Evolutionary conservation across 2,329 filamentous ascomycete species (phyloP).

Genomic region (Fusarium albosuccineum): DNA sequence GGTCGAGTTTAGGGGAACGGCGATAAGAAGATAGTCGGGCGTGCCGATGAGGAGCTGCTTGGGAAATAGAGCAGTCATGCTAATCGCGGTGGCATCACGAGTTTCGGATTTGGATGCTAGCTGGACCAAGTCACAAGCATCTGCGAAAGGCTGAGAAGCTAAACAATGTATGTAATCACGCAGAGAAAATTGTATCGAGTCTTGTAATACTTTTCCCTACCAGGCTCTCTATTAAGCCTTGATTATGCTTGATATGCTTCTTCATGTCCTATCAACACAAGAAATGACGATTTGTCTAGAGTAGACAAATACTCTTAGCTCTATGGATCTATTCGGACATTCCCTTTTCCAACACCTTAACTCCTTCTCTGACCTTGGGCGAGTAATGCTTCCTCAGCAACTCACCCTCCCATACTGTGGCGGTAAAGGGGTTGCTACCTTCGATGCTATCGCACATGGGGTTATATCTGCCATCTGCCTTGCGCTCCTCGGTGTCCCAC

Average conservation of each 20-base stretch:
- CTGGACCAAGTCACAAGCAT: not conserved
- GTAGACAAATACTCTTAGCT: constrained; percentile 1
- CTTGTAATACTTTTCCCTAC: not conserved
- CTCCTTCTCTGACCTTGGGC: constrained; percentile 83
- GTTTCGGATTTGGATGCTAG: constrained; percentile 4
- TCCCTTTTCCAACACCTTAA: constrained; percentile 77
- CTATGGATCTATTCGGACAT: constrained; percentile 55
- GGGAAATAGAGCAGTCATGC: not conserved
- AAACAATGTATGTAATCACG: constrained; percentile 16
- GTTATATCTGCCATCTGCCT: constrained; percentile 90
- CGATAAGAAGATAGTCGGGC: not conserved
- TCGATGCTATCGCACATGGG: constrained; percentile 80
- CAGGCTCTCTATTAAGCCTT: not conserved
- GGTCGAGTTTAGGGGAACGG: not conserved
- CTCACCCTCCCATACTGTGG: constrained; percentile 95
- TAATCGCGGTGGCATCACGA: not conserved
- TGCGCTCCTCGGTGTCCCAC: constrained; percentile 95
- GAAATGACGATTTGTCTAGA: not conserved
- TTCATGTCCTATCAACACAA: not conserved
- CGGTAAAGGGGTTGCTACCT: constrained; percentile 89
- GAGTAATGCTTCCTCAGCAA: constrained; percentile 87
- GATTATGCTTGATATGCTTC: not conserved
- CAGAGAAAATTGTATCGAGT: constrained; percentile 1
- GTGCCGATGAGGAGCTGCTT: not conserved
- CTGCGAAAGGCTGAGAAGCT: not conserved